Evolutionary conservation across 169 alveolate species (phyloP).

Genomic region (Ichthyophthirius multifiliis): DNA sequence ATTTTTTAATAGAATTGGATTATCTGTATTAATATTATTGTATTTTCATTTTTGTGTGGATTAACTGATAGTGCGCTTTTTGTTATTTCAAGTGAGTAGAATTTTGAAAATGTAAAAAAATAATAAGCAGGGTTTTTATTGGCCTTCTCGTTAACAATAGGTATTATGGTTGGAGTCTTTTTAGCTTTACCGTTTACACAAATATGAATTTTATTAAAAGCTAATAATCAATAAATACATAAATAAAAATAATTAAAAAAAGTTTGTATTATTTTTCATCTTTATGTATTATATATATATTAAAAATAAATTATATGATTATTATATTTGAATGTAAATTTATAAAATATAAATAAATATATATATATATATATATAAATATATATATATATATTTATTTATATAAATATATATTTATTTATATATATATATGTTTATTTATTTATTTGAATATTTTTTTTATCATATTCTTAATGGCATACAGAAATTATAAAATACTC

Average conservation of each 20-base stretch:
- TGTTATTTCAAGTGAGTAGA: neutral
- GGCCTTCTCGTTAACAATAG: conserved; percentile 1
- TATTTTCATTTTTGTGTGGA: neutral
- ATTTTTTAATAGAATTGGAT: neutral
- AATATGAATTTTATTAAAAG: no score
- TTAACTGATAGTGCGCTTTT: neutral
- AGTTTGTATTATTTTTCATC: no score
- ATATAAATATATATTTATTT: no score
- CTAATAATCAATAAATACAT: no score
- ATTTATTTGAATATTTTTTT: neutral
- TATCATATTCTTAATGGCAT: conserved; percentile 58
- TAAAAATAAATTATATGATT: no score
- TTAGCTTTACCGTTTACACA: neutral
- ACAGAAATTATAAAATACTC: conserved; percentile 73
- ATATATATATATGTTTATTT: neutral
- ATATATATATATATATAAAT: no score
- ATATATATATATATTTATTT: no score
- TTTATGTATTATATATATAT: no score
- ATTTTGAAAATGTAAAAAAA: neutral
- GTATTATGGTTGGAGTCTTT: conserved; percentile 1
- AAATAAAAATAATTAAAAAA: no score
- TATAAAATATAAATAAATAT: no score
- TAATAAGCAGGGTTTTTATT: neutral
- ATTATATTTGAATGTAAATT: no score
- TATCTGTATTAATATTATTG: neutral